Base-by-base conservation (phyloP, 768 basidiomycete species). In the Coprinopsis cinerea region DNA sequence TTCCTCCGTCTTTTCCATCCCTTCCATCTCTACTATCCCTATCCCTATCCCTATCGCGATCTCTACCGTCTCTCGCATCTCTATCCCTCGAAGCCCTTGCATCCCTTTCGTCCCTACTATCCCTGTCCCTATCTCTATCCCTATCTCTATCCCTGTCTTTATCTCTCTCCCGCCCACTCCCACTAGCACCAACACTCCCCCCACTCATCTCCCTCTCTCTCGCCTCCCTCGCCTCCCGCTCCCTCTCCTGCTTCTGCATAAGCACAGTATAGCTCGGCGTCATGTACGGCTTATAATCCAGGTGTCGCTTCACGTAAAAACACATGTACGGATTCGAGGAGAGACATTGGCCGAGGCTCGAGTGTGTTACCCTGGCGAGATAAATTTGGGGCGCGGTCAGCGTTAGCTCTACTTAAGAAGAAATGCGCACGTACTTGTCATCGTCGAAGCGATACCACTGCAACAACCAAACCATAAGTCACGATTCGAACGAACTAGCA, bases 381-480 rank as follows among this genome's bases (percentile, higher is more conserved):
- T 27, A 44, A 18, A 53, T 48, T 45, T 43, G 46, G 37, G 34
- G 28, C 48, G 25, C 26, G 46, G 18, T 30, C 42, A 18, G 32
- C n/a, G n/a, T n/a, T n/a, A n/a, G n/a, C n/a, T n/a, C n/a, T n/a
- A n/a, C n/a, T n/a, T n/a, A n/a, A n/a, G n/a, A n/a, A n/a, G n/a
- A n/a, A n/a, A n/a, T n/a, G n/a, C n/a, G 25, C 11, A 63, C 81
- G 63, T 58, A 90, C 88, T 90, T 95, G 59, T 94, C 92, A 61
- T 96, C 93, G 63, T 96, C 92, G 64, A 92, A 92, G 20, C 84
- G 84, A 67, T 88, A 95, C 92, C 92, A 97, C 84, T n/a, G n/a
- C n/a, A n/a, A n/a, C n/a, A n/a, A n/a, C n/a, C n/a, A n/a, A n/a
- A n/a, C n/a, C 94, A 63, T 25, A 25, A 36, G 24, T 24, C 20